A percentile compares a stretch with the other conserved stretches of the same genome.
Conservation (phyloP, 2,329 filamentous ascomycete genomes). For the Apiospora malaysiana region DNA sequence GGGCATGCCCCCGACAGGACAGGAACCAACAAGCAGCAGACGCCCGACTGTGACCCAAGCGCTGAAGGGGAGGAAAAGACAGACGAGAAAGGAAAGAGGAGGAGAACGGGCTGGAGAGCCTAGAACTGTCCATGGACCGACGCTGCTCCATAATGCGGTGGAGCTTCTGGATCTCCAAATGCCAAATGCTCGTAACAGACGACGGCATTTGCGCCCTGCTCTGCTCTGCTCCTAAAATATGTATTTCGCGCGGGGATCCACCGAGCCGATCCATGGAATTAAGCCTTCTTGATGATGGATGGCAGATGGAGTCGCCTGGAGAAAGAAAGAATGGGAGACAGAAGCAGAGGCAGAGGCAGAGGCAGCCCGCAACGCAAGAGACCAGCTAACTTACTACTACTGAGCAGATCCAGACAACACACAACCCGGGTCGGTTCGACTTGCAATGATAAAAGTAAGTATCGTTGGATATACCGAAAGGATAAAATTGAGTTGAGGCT, state of each 20-base stretch:
- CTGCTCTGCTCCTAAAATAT: not conserved
- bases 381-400: too few species aligned
- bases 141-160: not conserved
- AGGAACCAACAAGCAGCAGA: not conserved
- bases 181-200: not conserved
- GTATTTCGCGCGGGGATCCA: not conserved
- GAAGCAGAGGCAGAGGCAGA: not conserved
- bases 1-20: not conserved
- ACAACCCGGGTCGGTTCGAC: too few species aligned
- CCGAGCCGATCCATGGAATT: not conserved
- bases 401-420: too few species aligned
- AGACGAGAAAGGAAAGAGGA: not conserved
- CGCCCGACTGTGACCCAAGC: not conserved
- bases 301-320: not conserved
- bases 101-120: not conserved
- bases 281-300: not conserved
- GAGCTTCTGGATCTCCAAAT: not conserved
- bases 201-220: not conserved
- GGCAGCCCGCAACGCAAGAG: not conserved
- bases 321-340: not conserved
- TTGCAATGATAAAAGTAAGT: too few species aligned
- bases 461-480: too few species aligned
- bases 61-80: not conserved
- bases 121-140: slow-evolving; percentile 3
- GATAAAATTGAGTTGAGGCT: too few species aligned